These are phyloP conservation scores for Solanum raphanifolium DNA, from an alignment of 257 asterid species.

Conservation along the genomic window DNA sequence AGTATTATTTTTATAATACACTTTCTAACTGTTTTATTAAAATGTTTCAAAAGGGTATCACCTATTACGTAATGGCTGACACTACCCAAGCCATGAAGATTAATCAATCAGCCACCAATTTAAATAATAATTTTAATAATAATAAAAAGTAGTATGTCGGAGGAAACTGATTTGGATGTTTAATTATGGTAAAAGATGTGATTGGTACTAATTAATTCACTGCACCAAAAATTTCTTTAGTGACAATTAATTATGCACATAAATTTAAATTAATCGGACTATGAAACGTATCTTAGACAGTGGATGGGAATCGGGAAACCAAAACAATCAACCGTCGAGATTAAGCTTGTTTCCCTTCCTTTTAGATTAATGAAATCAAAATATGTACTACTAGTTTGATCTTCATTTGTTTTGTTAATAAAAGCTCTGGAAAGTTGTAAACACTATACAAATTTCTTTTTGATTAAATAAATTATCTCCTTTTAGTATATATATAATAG, in stretches of 20 bases:
- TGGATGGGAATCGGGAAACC: not conserved
- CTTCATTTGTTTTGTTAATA: not conserved
- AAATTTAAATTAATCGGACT: not conserved
- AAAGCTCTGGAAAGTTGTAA: not conserved
- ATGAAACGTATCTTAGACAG: not conserved
- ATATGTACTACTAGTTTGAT: not conserved
- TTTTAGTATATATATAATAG: not conserved
- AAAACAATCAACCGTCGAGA: not conserved
- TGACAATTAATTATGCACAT: no score
- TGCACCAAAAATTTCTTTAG: accelerated
- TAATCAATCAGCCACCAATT: not conserved
- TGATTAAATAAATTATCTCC: not conserved
- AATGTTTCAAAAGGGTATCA: not conserved
- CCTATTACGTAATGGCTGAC: not conserved
- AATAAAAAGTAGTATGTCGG: not conserved
- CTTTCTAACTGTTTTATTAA: not conserved
- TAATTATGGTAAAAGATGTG: not conserved
- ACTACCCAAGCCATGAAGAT: not conserved
- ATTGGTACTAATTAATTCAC: not conserved
- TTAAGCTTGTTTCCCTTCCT: not conserved
- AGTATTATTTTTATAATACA: not conserved
- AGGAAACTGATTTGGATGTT: not conserved
- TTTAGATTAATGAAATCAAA: not conserved
- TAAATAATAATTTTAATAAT: not conserved
- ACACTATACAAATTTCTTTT: not conserved